Evolutionary conservation across 2,329 filamentous ascomycete genomes (phyloP).

Genomic region (Zelopaecilomyces penicillatus): DNA sequence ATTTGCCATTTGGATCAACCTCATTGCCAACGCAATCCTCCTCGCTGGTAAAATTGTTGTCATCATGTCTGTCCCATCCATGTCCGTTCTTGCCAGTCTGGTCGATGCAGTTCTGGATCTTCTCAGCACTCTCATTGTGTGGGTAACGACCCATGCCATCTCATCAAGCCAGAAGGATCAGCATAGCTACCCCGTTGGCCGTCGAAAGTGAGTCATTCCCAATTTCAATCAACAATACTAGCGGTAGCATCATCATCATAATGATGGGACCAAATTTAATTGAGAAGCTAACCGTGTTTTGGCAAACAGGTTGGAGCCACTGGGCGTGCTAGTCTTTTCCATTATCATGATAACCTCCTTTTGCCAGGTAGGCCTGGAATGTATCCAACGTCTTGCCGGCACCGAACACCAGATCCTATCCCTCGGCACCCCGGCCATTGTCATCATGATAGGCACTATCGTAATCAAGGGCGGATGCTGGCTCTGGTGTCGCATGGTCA

Average conservation of each 20-base stretch:
- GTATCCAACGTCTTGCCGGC: slow-evolving; percentile 53
- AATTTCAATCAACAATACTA: background rate
- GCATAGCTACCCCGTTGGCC: slow-evolving; percentile 70
- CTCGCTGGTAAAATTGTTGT: slow-evolving; percentile 71
- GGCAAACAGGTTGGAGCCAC: slow-evolving; percentile 56
- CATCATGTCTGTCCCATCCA: slow-evolving; percentile 67
- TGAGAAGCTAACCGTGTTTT: slow-evolving; percentile 12
- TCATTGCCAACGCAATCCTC: slow-evolving; percentile 67
- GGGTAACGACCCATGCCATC: slow-evolving; percentile 68
- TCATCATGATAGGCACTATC: slow-evolving; percentile 75
- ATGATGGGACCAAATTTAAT: background rate
- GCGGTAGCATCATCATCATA: too few relatives aligned
- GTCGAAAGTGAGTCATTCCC: slow-evolving; percentile 39
- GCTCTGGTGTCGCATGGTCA: slow-evolving; percentile 80
- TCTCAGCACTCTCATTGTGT: slow-evolving; percentile 72
- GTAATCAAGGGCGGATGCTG: slow-evolving; percentile 75
- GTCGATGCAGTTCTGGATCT: slow-evolving; percentile 77
- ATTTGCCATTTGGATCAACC: slow-evolving; percentile 82
- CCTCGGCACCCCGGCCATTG: slow-evolving; percentile 62
- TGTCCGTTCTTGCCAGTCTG: slow-evolving; percentile 71
- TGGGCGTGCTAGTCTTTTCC: slow-evolving; percentile 74
- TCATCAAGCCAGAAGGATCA: slow-evolving; percentile 56
- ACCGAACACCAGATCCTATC: slow-evolving; percentile 61
- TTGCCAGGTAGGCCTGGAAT: slow-evolving; percentile 66
- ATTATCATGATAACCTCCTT: slow-evolving; percentile 84